Evolutionary conservation across 2,329 filamentous ascomycete genomes (phyloP).

Genomic region (Xylaria sp.): DNA sequence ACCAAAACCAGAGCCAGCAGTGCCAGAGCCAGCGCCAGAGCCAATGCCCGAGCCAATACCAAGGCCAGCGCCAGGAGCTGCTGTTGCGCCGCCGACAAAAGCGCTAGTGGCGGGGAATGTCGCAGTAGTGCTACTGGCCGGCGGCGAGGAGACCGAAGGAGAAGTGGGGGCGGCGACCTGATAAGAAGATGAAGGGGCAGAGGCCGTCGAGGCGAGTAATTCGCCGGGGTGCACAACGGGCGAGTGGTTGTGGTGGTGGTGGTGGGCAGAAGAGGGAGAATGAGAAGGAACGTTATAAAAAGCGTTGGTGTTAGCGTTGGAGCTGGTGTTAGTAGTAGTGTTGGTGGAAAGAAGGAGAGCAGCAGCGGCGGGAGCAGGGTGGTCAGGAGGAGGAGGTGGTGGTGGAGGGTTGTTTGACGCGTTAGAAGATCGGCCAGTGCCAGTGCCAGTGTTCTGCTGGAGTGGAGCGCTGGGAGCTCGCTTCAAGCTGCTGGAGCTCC

Average conservation of each 20-base stretch:
- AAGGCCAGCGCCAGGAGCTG: conserved; percentile 34
- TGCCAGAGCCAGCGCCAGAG: too few species aligned
- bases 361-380: conserved; percentile 41
- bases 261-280: conserved; percentile 1
- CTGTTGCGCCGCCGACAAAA: conserved; percentile 30
- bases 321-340: conserved; percentile 29
- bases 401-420: conserved; percentile 61
- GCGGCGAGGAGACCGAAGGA: conserved; percentile 29
- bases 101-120: conserved; percentile 41
- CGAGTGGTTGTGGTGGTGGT: conserved; percentile 48
- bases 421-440: conserved; percentile 35
- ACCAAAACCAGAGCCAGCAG: conserved; percentile 34
- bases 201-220: conserved; percentile 55
- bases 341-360: conserved; percentile 28
- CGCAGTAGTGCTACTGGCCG: conserved; percentile 38
- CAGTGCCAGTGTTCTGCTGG: conserved; percentile 45
- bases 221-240: conserved; percentile 60
- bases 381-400: conserved; percentile 57
- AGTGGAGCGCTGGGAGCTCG: conserved; percentile 70
- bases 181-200: conserved; percentile 47
- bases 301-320: neutral
- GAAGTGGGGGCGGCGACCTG: conserved; percentile 40
- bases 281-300: too few species aligned
- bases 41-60: conserved; percentile 32
- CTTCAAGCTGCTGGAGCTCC: conserved; percentile 71